A percentile compares a stretch with the other conserved stretches of the same genome.
Evolutionary conservation across 108 stramenopile species (phyloP).

Genomic region (Skeletonema potamos): DNA sequence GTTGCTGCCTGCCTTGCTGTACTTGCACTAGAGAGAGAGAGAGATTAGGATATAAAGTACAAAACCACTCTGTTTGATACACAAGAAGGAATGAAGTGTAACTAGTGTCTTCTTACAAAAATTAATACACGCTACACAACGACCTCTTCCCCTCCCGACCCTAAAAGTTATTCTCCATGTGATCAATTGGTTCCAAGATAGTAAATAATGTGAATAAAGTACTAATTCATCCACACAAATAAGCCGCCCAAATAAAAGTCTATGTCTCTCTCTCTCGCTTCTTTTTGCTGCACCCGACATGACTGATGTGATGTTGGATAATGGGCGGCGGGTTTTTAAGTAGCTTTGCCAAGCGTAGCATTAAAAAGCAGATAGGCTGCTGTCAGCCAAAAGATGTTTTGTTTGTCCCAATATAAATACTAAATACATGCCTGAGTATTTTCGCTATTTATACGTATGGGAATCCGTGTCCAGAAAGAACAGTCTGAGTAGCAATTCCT

Average conservation of each 20-base stretch:
- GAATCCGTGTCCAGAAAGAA: conserved; percentile 88
- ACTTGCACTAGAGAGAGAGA: not conserved
- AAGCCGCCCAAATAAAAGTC: not conserved
- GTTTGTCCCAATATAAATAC: too few relatives aligned
- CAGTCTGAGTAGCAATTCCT: conserved; percentile 86
- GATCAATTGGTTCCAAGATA: not conserved
- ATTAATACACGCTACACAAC: conserved; percentile 3
- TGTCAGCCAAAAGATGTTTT: too few relatives aligned
- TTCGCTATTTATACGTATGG: conserved; percentile 73
- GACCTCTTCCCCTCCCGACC: not conserved
- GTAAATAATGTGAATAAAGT: not conserved
- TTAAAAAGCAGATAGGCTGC: too few relatives aligned
- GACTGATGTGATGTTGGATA: not conserved
- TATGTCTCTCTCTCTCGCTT: not conserved
- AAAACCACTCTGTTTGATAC: not conserved
- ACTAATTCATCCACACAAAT: not conserved
- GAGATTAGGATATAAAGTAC: too few relatives aligned
- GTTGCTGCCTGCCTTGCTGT: too few relatives aligned
- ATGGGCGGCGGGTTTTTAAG: not conserved
- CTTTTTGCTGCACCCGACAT: not conserved
- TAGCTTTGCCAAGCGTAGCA: not conserved
- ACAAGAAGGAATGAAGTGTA: not conserved
- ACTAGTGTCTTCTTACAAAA: conserved; percentile 1
- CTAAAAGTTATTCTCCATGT: not conserved
- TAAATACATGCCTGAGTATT: not conserved